Conservation (phyloP, 768 basidiomycete genomes). For the Suillus fuscotomentosus region DNA sequence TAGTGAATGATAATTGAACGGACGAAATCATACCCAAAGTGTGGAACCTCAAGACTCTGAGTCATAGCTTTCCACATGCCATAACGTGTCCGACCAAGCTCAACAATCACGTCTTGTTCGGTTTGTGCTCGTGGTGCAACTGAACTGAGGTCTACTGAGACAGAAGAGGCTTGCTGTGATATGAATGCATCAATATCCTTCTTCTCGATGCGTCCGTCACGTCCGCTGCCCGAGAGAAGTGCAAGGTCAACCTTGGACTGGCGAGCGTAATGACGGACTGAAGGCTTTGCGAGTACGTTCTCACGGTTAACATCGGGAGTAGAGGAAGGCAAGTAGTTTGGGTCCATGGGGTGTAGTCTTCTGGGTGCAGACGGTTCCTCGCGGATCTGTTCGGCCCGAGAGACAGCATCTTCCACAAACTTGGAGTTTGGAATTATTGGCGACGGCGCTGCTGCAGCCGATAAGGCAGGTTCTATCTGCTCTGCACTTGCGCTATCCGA, state of each 20-base stretch:
- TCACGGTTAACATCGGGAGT: conserved; percentile 15
- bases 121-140: conserved; percentile 1
- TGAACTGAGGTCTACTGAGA: neutral
- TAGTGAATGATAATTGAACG: neutral
- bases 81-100: conserved; percentile 72
- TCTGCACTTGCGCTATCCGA: conserved; percentile 17
- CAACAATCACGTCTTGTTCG: conserved; percentile 56
- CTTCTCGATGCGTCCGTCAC: conserved; percentile 72
- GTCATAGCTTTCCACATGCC: conserved; percentile 92
- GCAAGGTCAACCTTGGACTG: conserved; percentile 61
- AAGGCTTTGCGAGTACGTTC: conserved; percentile 68
- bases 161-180: conserved; percentile 6
- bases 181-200: conserved; percentile 69
- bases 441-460: neutral
- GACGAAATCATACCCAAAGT: conserved; percentile 60
- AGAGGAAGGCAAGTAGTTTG: conserved; percentile 35
- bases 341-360: conserved; percentile 64
- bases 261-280: conserved; percentile 75
- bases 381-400: neutral
- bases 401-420: conserved; percentile 5
- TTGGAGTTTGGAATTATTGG: conserved; percentile 6
- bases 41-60: conserved; percentile 83
- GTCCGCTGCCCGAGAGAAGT: conserved; percentile 68
- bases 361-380: conserved; percentile 11
- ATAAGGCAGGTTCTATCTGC: conserved; percentile 8